These are phyloP conservation scores for Yamadazyma pseudoaaseri DNA, from an alignment of 1,139 yeast species.

Conservation along the genomic window DNA sequence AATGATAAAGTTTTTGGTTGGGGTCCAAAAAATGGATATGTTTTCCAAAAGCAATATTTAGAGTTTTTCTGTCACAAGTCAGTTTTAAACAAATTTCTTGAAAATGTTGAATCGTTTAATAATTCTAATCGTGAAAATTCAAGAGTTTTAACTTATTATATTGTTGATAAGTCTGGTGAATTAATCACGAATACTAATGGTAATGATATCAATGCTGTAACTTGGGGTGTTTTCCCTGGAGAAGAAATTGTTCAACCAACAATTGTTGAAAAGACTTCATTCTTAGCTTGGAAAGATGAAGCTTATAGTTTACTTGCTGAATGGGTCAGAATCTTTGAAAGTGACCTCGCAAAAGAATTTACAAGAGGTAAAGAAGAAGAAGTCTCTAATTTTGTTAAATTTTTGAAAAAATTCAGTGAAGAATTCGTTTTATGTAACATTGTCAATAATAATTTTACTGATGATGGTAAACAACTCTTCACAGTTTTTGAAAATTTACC, in stretches of 20 bases:
- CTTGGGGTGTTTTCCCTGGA: conserved; percentile 97
- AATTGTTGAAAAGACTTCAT: conserved; percentile 84
- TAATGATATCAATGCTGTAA: conserved; percentile 87
- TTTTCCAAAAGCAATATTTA: conserved; percentile 88
- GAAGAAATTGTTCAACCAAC: conserved; percentile 90
- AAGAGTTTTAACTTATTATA: conserved; percentile 68
- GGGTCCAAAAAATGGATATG: conserved; percentile 94
- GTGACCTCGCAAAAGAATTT: conserved; percentile 35
- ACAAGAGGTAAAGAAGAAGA: conserved; percentile 24
- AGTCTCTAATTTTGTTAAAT: conserved; percentile 26
- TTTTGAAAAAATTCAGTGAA: conserved; percentile 32
- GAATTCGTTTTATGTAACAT: conserved; percentile 75
- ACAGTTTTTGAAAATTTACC: conserved; percentile 30
- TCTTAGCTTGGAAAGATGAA: conserved; percentile 96
- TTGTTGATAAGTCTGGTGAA: conserved; percentile 65
- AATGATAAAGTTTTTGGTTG: conserved; percentile 78
- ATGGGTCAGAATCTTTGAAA: conserved; percentile 63
- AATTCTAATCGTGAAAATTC: conserved; percentile 40
- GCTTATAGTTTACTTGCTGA: conserved; percentile 79
- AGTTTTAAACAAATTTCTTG: conserved; percentile 39
- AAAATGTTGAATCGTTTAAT: conserved; percentile 37
- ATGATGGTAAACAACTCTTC: conserved; percentile 50
- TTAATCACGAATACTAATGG: conserved; percentile 65
- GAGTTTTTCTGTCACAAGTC: conserved; percentile 75
- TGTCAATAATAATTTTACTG: conserved; percentile 82